Base-by-base conservation (phyloP, 2,329 filamentous ascomycete genomes). In the Didymella exigua region DNA sequence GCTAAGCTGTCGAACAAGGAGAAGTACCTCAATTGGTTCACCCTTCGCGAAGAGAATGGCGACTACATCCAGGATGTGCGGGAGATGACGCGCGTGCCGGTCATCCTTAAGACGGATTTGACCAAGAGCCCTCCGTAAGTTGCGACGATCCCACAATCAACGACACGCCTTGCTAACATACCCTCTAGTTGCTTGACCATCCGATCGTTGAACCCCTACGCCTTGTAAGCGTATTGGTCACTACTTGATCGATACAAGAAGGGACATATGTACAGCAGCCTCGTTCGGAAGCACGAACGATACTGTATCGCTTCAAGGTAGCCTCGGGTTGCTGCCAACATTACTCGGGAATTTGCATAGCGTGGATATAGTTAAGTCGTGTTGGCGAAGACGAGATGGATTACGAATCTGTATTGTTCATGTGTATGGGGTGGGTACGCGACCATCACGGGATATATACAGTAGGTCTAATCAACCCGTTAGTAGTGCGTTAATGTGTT, bases 101-200 rank as follows among this genome's bases (percentile, higher is more conserved):
- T 99, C 65, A 96, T 99, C 75, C 80, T 99, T 71, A 98, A 96
- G 87, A 98, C 95, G 63, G 95, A 99, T 79, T 85, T 99, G 70
- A 91, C 84, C 79, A 99, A 99, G 90, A 98, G 93, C 81, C 95
- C 95, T 79, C 95, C 95, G 93, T 99, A 89, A 87, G 95, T 93
- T 59, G 9, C 56, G 40, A 11, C 31, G 27, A 10, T 36, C 9
- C 21, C 13, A 41, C 13, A 13, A 21, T 23, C 8, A 18, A n/a
- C 3, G 2, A 10, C 5, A 8, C 26, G 19, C 2, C 2, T 23
- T 49, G 49, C 64, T 71, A 52, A 72, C 54, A 33, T 54, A 49
- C 44, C 10, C 47, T 27, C 19, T 64, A 92, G 89, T 66, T 93
- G 89, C 81, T 77, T 93, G 76, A 92, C 89, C n/a, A 92, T 92